A percentile compares a stretch with the other conserved stretches of the same genome.
Conservation (phyloP, 208 protist genomes). For the Leishmania guyanensis region DNA sequence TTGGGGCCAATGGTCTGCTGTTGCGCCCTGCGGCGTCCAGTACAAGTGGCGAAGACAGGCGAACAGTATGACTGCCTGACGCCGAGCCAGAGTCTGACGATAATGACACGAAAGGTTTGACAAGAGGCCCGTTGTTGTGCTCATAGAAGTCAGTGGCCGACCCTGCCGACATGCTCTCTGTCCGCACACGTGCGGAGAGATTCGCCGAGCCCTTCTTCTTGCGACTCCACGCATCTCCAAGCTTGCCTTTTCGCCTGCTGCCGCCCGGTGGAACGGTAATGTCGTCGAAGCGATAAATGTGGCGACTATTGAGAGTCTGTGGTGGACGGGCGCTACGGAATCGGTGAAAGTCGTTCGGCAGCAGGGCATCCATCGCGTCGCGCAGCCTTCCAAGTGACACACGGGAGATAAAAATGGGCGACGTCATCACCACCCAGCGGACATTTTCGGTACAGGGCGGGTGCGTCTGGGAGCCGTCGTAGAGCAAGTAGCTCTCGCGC, state of each 20-base stretch:
- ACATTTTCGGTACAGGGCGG: constrained; percentile 80
- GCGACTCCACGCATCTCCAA: constrained; percentile 27
- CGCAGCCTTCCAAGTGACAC: constrained; percentile 52
- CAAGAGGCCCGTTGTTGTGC: background rate
- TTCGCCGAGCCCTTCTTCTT: background rate
- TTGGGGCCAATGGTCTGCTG: background rate
- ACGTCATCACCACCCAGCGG: constrained; percentile 79
- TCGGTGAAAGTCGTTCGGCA: constrained; percentile 55
- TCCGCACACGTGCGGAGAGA: background rate
- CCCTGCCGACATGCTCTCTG: background rate
- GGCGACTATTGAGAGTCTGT: constrained; percentile 65
- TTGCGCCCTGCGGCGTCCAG: background rate
- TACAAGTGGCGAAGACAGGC: background rate
- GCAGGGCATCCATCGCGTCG: constrained; percentile 41
- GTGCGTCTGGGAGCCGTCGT: constrained; percentile 77
- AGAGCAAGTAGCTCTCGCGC: constrained; percentile 67
- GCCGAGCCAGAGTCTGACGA: background rate
- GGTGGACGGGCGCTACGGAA: constrained; percentile 61
- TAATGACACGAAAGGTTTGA: background rate
- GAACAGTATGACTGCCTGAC: background rate
- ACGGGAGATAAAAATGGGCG: constrained; percentile 63
- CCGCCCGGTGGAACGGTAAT: constrained; percentile 1
- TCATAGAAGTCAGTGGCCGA: background rate
- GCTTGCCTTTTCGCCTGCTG: constrained; percentile 8
- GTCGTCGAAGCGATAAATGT: constrained; percentile 72